Evolutionary conservation across 192 early-diverging fungal species (phyloP), one percentile per base, ranked within the genome.

Genomic region (Podila epicladia): DNA sequence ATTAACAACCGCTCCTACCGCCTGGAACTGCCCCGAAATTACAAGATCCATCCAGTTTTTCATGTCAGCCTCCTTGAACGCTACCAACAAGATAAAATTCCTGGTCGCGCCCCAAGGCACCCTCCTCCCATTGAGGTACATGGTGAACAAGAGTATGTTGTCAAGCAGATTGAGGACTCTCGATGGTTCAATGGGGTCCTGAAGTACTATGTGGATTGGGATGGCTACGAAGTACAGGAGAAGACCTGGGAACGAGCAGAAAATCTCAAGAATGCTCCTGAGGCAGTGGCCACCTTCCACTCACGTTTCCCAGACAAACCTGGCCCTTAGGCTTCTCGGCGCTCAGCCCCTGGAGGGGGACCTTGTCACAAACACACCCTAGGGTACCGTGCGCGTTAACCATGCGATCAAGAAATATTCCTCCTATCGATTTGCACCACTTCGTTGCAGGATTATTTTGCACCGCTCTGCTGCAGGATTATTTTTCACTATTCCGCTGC

Each of bases 1-100:
- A 57, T 85, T 1, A 33, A 35, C 3, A 33, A 22, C 2, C 24
- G 58, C 1, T 62, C 83, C 0, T 85, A 65, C 48, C 41, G 45
- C 5, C 32, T 85, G 0, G 51, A 76, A 2, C 12, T 41, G 38
- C 7, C 84, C 75, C 32, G 58, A 19, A 9, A 17, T 53, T n/a
- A 69, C 51, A 62, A 68, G 28, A 58, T 82, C 20, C 80, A 86
- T 50, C 85, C 84, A 5, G 85, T 85, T 1, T 86, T 86, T 32
- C 84, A 86, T 73, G 84, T 85, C 45, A 38, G 17, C n/a, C 79
- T 86, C 4, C 58, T 85, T 1, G 80, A 85, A 31, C 61, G 26
- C 1, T 38, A 32, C 2, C 45, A 19, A 0, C 55, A n/a, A 0
- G 32, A 79, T 33, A 0, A 28, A 3, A 67, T 69, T 19, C 82